A percentile compares a stretch with the other conserved stretches of the same genome.
These are phyloP conservation scores for Scheffersomyces illinoinensis DNA, from an alignment of 1,139 yeast genomes.

Conservation along the genomic window DNA sequence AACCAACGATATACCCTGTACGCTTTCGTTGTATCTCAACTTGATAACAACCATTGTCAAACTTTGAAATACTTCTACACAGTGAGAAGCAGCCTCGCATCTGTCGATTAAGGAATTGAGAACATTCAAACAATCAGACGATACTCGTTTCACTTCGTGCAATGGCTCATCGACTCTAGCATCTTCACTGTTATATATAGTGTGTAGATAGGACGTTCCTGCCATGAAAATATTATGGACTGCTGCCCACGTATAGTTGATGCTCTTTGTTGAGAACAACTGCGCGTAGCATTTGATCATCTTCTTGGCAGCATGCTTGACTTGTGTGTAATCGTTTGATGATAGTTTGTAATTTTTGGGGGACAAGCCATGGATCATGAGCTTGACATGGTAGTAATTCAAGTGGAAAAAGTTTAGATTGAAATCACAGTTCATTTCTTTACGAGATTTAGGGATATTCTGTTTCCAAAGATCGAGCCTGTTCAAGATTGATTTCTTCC, in stretches of 20 bases:
- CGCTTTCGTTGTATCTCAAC: constrained; percentile 52
- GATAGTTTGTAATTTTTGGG: constrained; percentile 64
- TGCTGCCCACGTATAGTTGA: constrained; percentile 93
- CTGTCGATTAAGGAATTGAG: constrained; percentile 62
- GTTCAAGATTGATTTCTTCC: constrained; percentile 55
- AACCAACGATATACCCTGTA: constrained; percentile 21
- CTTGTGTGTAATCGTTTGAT: constrained; percentile 52
- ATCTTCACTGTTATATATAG: constrained; percentile 66
- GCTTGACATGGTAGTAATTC: constrained; percentile 74
- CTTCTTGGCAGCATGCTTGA: constrained; percentile 66
- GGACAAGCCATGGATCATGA: constrained; percentile 73
- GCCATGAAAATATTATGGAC: constrained; percentile 89
- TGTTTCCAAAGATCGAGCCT: constrained; percentile 63
- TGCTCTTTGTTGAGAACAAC: constrained; percentile 53
- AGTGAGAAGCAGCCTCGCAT: constrained; percentile 77
- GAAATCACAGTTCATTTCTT: constrained; percentile 74
- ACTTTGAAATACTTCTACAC: constrained; percentile 71
- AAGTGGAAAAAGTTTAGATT: constrained; percentile 67
- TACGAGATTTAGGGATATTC: constrained; percentile 54
- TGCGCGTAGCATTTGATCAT: constrained; percentile 64
- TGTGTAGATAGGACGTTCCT: constrained; percentile 78
- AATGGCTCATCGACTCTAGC: constrained; percentile 49
- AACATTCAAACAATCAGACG: constrained; percentile 61
- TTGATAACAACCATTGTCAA: constrained; percentile 71
- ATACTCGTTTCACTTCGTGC: constrained; percentile 54